Base-by-base conservation (phyloP, 73 alveolate species). In the Stentor roeselii region DNA sequence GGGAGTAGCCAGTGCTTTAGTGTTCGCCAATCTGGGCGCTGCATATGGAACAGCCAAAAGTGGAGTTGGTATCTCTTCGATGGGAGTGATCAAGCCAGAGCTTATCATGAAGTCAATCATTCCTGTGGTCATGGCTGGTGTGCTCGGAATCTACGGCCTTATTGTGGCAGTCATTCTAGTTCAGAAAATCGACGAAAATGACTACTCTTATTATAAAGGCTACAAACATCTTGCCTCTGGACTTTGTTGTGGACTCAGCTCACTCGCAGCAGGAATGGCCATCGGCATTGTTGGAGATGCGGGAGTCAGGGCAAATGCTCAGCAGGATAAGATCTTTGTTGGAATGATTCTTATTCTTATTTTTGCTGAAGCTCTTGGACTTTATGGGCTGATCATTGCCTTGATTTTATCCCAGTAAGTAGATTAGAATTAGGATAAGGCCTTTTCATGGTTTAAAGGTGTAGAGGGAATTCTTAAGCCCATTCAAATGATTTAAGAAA, bases 121-220 rank as follows among this genome's bases (percentile, higher is more conserved):
- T 75, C 99, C 99, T 30, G 98, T 97, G 85, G 99, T 97, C 92
- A 97, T 97, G 99, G 99, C 99, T 50, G 99, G 99, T 91, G 98
- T 97, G 88, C 86, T 97, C 92, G 99, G 99, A 84, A 97, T 97
- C 86, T 97, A 97, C 91, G 99, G 99, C 60, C 96, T 97, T 76
- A 97, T 97, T 92, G 98, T 97, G 42, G 99, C 99, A 35, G 98
- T 97, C 92, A 94, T 97, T 97, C 86, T 84, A 86, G 84, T 93
- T 91, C 87, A 97, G 93, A 77, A 42, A 31, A 40, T 50, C 83
- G 31, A 38, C 59, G 85, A 58, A 34, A 37, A 41, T 74, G 61
- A 59, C 61, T 96, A 96, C 92, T 61, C 97, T n/a, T 86, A 89
- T 61, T 87, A 92, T 86, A 80, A 88, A 6, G 99, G 99, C 75